Conservation (phyloP, 306 rosid genomes). For the peach (Prunus persica) region DNA sequence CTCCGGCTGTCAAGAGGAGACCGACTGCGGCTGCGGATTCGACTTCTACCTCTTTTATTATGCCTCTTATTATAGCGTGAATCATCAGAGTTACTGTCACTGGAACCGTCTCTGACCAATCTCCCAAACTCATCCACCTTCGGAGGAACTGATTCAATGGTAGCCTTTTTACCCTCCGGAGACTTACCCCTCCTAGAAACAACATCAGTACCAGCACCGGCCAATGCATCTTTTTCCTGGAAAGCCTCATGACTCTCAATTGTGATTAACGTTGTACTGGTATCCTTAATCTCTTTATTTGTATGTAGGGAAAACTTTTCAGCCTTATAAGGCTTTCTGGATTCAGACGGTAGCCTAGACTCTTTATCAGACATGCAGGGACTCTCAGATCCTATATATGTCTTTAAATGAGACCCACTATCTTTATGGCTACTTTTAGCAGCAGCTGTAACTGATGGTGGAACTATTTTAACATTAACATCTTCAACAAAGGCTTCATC, state of each 20-base stretch:
- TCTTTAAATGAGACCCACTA: slow-evolving; percentile 29
- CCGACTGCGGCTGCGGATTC: slow-evolving; percentile 40
- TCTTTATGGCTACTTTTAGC: slow-evolving; percentile 29
- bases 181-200: slow-evolving; percentile 27
- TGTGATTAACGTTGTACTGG: slow-evolving; percentile 20
- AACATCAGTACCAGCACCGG: slow-evolving; percentile 29
- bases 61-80: slow-evolving; percentile 41
- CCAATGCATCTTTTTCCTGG: slow-evolving; percentile 34
- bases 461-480: slow-evolving; percentile 26
- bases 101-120: slow-evolving; percentile 56
- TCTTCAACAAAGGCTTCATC: slow-evolving; percentile 31
- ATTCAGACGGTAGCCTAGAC: slow-evolving; percentile 27
- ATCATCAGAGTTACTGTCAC: slow-evolving; percentile 72
- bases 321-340: slow-evolving; percentile 29
- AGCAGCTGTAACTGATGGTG: slow-evolving; percentile 35
- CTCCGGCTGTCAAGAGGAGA: slow-evolving; percentile 68
- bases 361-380: slow-evolving; percentile 25
- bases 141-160: slow-evolving; percentile 36
- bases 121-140: slow-evolving; percentile 92
- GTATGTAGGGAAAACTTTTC: slow-evolving; percentile 31
- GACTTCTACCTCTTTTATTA: slow-evolving; percentile 58
- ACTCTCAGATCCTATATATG: slow-evolving; percentile 29
- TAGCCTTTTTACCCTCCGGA: slow-evolving; percentile 37
- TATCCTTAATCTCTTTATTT: slow-evolving; percentile 25
- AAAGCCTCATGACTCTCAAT: slow-evolving; percentile 30